Evolutionary conservation across 306 rosid genomes (phyloP), one percentile per base, ranked within the genome.

Genomic region (Prosopis cineraria): DNA sequence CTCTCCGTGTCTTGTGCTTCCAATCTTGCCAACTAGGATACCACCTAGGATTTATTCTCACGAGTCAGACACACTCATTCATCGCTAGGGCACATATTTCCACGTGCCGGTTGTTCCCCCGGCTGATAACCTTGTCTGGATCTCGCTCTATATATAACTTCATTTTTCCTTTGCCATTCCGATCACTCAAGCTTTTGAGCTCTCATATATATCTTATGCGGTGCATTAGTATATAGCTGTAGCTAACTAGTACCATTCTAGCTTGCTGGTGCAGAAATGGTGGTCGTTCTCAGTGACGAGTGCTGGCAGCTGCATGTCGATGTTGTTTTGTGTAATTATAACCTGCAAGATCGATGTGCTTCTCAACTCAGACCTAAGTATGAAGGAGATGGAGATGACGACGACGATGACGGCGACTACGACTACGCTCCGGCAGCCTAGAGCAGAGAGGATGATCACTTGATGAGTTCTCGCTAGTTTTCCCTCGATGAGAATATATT

Each of bases 371-470:
- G 4, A 13, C 41, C 37, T 2, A 10, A 5, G 19, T 6, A 33
- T 0, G 82, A 77, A 82, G 82, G 68, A 44, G 85, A 82, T 0
- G 84, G 75, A 0, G 85, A 72, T 0, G 85, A 78, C 1, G 68
- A 81, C 1, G 74, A 79, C 0, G 79, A 27, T 52, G 80, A 39
- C 5, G 76, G 75, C 6, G 78, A 3, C 17, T 67, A 77, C 10
- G 85, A 78, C 56, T 77, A 82, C 7, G 82, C 79, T 36, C 76
- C 79, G 0, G 85, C 85, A 27, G 82, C 82, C 40, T 77, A 66
- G 73, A 70, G 43, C 56, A 65, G 41, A 64, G 19, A 27, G 12
- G 29, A 27, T 4, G 9, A 12, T 27, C 36, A 58, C n/a, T 56
- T 29, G 3, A 1, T 22, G 6, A 37, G n/a, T n/a, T n/a, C n/a